Evolutionary conservation across 768 basidiomycete species (phyloP), one percentile per base, ranked within the genome.

Genomic region (Podaxis mareebaensis): DNA sequence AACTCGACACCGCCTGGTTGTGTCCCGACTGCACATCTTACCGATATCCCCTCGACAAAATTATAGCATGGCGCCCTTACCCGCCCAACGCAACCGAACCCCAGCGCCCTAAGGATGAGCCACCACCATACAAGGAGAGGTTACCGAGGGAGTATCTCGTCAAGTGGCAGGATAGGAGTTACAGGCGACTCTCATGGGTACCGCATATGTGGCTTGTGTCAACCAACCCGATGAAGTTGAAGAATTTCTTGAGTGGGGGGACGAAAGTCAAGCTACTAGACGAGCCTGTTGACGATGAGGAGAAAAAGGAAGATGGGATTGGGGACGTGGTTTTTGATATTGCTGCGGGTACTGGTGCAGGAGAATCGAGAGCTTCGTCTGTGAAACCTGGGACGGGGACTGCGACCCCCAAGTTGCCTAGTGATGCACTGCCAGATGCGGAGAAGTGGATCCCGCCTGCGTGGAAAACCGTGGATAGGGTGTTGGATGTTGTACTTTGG

Each of bases 381-480:
- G 57, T 66, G 22, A 77, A 79, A 64, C 70, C 74, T 22, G 61
- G 61, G 28, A 73, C 74, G 49, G 68, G 44, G 10, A 46, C 67
- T 17, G 69, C 66, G 13, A 65, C 71, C 30, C 65, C 67, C 33
- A 67, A 64, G 20, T 72, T 74, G 11, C 69, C 77, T 0, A 70
- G 70, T 53, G 77, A 75, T 40, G 70, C 93, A 36, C 72, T 86
- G 28, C 81, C 83, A 0, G 88, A 95, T 60, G 96, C 95, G 2
- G 87, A 91, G 67, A 77, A 75, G 15, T 81, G 85, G 62, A 90
- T 98, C 22, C 93, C 95, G 6, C 76, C 76, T 0, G 79, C 84
- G 6, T 98, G 96, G 96, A 90, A 88, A 74, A 93, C 90, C 0
- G 80, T 94, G n/a, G 95, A 96, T 69, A 88, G 96, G n/a, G 81